Base-by-base conservation (phyloP, 1,284 basidiomycete species). In the Neonothopanus nambi region DNA sequence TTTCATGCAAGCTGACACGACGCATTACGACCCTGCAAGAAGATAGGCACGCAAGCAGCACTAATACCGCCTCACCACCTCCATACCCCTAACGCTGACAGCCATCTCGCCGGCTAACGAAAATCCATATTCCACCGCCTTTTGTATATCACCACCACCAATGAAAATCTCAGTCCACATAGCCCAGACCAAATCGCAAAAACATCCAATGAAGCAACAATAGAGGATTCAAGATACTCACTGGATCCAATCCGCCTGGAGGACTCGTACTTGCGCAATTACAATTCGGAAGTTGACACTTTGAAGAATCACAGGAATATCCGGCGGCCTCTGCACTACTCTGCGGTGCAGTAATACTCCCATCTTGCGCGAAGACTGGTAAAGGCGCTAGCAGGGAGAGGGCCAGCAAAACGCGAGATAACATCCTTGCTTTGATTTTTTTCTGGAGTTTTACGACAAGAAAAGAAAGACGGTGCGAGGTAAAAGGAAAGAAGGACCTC, bases 181-280 rank as follows among this genome's bases (percentile, higher is more conserved):
- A n/a, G n/a, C n/a, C n/a, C n/a, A n/a, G n/a, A n/a, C n/a, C n/a
- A n/a, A n/a, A n/a, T n/a, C n/a, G n/a, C n/a, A n/a, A n/a, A n/a
- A n/a, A n/a, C n/a, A n/a, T n/a, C n/a, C n/a, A 49, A 5, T 21
- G 30, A 37, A 45, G 37, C 46, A 39, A 57, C 21, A 40, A 56
- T n/a, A 49, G 20, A 38, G 12, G 40, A 41, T 23, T n/a, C n/a
- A n/a, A 18, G 58, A 48, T 6, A 76, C 82, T 70, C 57, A 86
- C 84, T 15, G 84, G 79, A 17, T 70, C 67, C 8, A 90, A 70
- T 5, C 86, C 87, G 55, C 87, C 88, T 12, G 89, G 88, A 4
- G 87, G 85, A 57, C 72, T 80, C 2, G 84, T 79, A 61, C 84
- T 87, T 5, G 89, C 89, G 62, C 89, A 91, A 59, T 82, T 76